These are phyloP conservation scores for Termitomyces titanicus DNA, from an alignment of 768 basidiomycete species.

Conservation along the genomic window DNA sequence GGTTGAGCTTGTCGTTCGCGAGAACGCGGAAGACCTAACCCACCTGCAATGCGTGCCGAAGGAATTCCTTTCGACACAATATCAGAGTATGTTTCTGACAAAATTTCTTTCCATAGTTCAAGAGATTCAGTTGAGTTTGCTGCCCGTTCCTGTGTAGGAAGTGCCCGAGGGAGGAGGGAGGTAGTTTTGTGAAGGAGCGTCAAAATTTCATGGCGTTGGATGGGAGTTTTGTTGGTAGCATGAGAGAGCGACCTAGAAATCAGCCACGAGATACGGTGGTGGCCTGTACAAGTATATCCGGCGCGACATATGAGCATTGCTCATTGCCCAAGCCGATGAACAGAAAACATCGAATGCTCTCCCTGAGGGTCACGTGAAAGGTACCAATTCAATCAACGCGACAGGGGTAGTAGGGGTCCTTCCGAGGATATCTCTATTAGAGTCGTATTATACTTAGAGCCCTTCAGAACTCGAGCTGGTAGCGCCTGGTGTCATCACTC, in stretches of 20 bases:
- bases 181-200: conserved; percentile 48
- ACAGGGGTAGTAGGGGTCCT: too few relatives aligned
- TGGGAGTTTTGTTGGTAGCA: background rate
- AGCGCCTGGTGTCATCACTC: too few relatives aligned
- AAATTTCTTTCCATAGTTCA: conserved; percentile 44
- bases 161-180: conserved; percentile 41
- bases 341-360: background rate
- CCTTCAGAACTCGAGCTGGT: too few relatives aligned
- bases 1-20: background rate
- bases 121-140: conserved; percentile 21
- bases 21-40: conserved; percentile 17
- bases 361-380: conserved; percentile 1
- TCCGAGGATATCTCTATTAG: too few relatives aligned
- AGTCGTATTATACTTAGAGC: too few relatives aligned
- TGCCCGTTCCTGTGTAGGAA: conserved; percentile 19
- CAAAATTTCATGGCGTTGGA: conserved; percentile 26
- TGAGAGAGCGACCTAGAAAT: background rate
- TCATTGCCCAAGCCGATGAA: background rate
- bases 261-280: background rate
- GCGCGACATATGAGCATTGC: conserved; percentile 17
- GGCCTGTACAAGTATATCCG: background rate
- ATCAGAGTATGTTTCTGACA: conserved; percentile 32
- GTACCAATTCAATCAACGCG: too few relatives aligned
- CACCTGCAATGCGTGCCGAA: conserved; percentile 47
- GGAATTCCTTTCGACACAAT: conserved; percentile 26